A percentile compares a stretch with the other conserved stretches of the same genome.
Evolutionary conservation across 2,329 filamentous ascomycete species (phyloP).

Genomic region (Aspergillus sp.): DNA sequence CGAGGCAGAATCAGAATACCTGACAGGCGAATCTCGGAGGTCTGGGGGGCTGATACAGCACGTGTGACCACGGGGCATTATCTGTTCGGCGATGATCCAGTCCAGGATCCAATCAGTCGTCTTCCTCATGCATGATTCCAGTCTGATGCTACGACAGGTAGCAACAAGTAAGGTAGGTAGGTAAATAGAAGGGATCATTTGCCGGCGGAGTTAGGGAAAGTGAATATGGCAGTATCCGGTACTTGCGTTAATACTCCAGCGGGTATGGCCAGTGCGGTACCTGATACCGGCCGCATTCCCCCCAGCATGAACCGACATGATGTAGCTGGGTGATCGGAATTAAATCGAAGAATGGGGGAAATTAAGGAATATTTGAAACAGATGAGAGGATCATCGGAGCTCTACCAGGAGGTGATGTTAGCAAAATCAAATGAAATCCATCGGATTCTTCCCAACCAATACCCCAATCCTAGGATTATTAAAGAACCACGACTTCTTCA

Average conservation of each 20-base stretch:
- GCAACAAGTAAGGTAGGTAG: no score
- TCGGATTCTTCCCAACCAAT: neutral
- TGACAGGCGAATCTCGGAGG: neutral
- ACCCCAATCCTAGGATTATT: neutral
- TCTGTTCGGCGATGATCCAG: neutral
- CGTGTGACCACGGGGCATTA: neutral
- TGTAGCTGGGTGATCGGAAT: no score
- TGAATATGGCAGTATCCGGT: conserved; percentile 6
- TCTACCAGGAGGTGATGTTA: neutral
- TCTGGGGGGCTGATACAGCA: neutral
- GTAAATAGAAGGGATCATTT: no score
- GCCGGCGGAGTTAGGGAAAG: no score
- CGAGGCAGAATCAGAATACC: neutral
- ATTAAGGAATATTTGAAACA: no score
- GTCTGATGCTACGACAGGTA: no score
- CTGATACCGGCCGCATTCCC: conserved; percentile 12
- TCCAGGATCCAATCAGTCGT: neutral
- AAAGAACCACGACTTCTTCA: neutral
- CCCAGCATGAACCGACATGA: neutral
- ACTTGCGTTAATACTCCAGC: conserved; percentile 12
- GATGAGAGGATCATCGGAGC: no score
- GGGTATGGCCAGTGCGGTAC: conserved; percentile 21
- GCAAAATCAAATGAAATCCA: neutral
- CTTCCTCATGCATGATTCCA: no score
- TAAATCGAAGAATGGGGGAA: no score